phyloP scores from a whole-genome alignment of 257 asterid species.

The Galeopsis tetrahit region DNA sequence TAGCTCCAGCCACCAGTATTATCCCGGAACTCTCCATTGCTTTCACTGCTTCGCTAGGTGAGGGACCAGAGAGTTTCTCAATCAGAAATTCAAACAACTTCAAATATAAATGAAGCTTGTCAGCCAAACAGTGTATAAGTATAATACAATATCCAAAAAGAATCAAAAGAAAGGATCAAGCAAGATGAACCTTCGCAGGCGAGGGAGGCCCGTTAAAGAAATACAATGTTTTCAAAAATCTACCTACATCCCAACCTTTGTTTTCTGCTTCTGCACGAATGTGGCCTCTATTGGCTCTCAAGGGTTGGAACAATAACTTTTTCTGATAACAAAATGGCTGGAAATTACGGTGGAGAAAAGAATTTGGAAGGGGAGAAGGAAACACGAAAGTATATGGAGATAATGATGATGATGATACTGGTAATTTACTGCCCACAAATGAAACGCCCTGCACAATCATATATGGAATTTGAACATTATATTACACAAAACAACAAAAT shows the following conservation, averaged over 20 bases:
- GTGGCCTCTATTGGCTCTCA: slow-evolving; percentile 49
- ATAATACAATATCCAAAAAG: slow-evolving; percentile 5
- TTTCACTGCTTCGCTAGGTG: slow-evolving; percentile 70
- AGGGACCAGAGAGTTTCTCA: slow-evolving; percentile 85
- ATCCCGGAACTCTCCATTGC: slow-evolving; percentile 70
- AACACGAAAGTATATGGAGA: slow-evolving; percentile 36
- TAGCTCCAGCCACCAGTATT: slow-evolving; percentile 90
- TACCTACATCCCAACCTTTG: slow-evolving; percentile 92
- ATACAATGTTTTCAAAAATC: slow-evolving; percentile 81
- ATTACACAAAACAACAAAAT: slow-evolving; percentile 7
- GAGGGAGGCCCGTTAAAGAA: slow-evolving; percentile 96
- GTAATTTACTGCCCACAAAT: slow-evolving; percentile 29
- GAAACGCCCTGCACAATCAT: slow-evolving; percentile 55
- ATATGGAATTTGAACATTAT: slow-evolving; percentile 6
- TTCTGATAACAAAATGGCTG: slow-evolving; percentile 39
- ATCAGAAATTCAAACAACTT: slow-evolving; percentile 88
- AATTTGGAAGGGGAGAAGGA: slow-evolving; percentile 46
- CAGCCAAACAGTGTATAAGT: slow-evolving; percentile 35
- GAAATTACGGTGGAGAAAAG: slow-evolving; percentile 47
- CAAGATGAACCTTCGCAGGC: slow-evolving; percentile 75
- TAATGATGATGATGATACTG: slow-evolving; percentile 36
- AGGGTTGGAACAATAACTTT: slow-evolving; percentile 39
- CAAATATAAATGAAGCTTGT: slow-evolving; percentile 45
- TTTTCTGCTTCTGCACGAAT: slow-evolving; percentile 60
- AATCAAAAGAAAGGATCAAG: slow-evolving; percentile 30